phyloP scores from a whole-genome alignment of 1,139 yeast species.

The Geotrichum europaeum region DNA sequence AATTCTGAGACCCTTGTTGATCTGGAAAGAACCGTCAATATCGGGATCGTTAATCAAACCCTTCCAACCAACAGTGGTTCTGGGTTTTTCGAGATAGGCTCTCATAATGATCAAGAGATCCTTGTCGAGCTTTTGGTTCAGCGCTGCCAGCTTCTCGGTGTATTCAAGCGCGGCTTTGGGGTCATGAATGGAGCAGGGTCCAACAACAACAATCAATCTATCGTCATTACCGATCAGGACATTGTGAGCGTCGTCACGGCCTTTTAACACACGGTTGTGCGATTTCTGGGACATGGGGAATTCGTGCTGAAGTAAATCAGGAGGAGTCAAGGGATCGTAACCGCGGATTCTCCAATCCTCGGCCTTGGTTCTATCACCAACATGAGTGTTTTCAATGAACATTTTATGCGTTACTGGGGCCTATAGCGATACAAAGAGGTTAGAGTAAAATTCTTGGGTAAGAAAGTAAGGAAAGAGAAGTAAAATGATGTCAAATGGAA shows the following conservation, averaged over 20 bases:
- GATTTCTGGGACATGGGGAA: conserved; percentile 60
- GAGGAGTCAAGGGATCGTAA: conserved; percentile 86
- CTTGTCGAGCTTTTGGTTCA: conserved; percentile 60
- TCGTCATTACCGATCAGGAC: conserved; percentile 72
- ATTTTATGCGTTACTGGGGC: conserved; percentile 8
- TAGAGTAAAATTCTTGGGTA: not conserved
- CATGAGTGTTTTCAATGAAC: conserved; percentile 19
- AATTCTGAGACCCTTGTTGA: conserved; percentile 87
- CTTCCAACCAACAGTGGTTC: conserved; percentile 99
- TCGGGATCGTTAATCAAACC: conserved; percentile 97
- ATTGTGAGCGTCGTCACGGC: conserved; percentile 68
- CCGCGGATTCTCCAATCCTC: conserved; percentile 87
- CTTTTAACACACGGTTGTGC: conserved; percentile 62
- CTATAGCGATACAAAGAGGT: not conserved
- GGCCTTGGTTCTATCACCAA: conserved; percentile 45
- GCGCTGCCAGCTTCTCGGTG: conserved; percentile 60
- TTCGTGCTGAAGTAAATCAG: conserved; percentile 76
- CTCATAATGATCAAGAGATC: conserved; percentile 87
- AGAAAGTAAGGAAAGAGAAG: not conserved
- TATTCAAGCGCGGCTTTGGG: conserved; percentile 84
- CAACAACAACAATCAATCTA: conserved; percentile 75
- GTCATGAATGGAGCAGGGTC: conserved; percentile 97
- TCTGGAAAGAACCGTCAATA: conserved; percentile 84
- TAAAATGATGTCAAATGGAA: not conserved
- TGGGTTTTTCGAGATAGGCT: conserved; percentile 95